Conservation (phyloP, 2,329 filamentous ascomycete species). For the Delphinella strobiligena region DNA sequence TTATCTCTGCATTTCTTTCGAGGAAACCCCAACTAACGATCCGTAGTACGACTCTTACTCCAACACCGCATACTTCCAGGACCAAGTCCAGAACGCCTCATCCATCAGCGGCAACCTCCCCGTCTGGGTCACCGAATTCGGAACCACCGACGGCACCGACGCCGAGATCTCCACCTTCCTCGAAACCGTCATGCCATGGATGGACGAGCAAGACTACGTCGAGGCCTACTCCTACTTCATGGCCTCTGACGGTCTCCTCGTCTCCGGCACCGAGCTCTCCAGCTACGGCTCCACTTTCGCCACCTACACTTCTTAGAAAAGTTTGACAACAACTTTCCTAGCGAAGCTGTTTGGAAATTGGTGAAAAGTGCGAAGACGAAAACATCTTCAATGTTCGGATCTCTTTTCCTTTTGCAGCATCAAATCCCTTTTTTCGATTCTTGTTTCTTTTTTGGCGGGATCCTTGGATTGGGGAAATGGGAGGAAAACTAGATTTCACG, state of each 20-base stretch:
- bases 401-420: too few relatives aligned
- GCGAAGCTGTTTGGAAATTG: too few relatives aligned
- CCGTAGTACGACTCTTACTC: conserved; percentile 41
- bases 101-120: conserved; percentile 23
- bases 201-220: conserved; percentile 28
- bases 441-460: too few relatives aligned
- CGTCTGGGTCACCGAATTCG: conserved; percentile 58
- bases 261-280: conserved; percentile 19
- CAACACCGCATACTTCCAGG: conserved; percentile 39
- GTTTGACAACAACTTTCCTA: too few relatives aligned
- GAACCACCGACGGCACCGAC: conserved; percentile 33
- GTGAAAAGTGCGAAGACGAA: too few relatives aligned
- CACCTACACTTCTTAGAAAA: conserved; percentile 5
- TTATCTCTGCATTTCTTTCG: too few relatives aligned
- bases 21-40: too few relatives aligned
- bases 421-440: too few relatives aligned
- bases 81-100: conserved; percentile 37
- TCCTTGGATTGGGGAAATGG: too few relatives aligned
- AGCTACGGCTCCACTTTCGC: conserved; percentile 19
- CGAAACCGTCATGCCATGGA: conserved; percentile 32
- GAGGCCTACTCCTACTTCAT: conserved; percentile 29
- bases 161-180: conserved; percentile 38
- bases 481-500: too few relatives aligned
- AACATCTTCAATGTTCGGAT: too few relatives aligned
- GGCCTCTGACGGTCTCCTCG: conserved; percentile 23